Percentiles rank a stretch among this genome's conserved stretches.
These are phyloP conservation scores for Pontederia crassipes DNA, from an alignment of 176 grass and related monocot genomes.

Conservation along the genomic window DNA sequence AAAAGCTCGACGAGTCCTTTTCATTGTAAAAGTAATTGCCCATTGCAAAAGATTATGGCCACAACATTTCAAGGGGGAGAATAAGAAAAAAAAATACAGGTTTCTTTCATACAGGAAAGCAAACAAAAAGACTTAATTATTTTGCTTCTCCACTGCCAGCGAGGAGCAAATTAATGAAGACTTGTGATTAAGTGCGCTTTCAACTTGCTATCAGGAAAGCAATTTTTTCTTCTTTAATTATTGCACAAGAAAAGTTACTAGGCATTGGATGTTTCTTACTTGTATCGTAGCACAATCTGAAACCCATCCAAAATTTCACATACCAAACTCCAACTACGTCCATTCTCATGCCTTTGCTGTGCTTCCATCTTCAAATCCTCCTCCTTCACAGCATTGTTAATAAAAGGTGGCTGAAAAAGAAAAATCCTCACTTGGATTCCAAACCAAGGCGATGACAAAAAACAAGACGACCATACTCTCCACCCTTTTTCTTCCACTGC, in stretches of 20 bases:
- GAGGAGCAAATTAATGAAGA: no score
- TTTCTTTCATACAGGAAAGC: no score
- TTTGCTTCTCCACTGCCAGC: no score
- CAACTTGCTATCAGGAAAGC: no score
- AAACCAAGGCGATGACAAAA: conserved; percentile 1
- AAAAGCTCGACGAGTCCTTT: no score
- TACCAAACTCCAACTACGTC: neutral
- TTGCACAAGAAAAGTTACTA: neutral
- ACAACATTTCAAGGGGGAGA: no score
- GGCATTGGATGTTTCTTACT: neutral
- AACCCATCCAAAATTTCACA: neutral
- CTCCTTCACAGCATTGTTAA: neutral
- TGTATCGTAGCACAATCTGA: neutral
- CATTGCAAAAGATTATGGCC: no score
- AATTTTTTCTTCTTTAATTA: no score
- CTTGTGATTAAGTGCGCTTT: no score
- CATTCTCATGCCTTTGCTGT: neutral
- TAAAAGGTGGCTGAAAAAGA: neutral
- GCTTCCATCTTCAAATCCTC: neutral
- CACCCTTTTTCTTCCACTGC: neutral
- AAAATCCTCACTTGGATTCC: neutral
- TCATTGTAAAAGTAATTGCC: no score
- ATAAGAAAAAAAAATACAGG: no score
- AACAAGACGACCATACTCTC: neutral
- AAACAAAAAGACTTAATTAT: no score